These are phyloP conservation scores for Coniella lustricola DNA, from an alignment of 2,329 filamentous ascomycete species.

Conservation along the genomic window DNA sequence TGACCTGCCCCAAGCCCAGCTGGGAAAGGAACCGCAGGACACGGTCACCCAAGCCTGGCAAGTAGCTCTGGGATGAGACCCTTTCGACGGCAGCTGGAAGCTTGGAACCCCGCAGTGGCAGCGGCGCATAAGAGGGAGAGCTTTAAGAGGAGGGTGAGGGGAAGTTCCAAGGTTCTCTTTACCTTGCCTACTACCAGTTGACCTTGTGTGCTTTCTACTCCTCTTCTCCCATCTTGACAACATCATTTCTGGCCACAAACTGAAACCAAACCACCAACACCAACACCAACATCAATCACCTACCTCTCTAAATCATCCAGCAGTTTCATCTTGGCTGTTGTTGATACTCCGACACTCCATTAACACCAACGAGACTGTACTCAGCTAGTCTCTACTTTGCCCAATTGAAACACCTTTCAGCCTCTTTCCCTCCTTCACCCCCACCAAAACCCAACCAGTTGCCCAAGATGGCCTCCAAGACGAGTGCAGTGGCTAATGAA, in stretches of 20 bases:
- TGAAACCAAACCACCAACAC: neutral
- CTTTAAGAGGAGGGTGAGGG: neutral
- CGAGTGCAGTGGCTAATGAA: conserved; percentile 49
- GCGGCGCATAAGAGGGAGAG: neutral
- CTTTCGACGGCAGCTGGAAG: neutral
- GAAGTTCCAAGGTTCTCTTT: neutral
- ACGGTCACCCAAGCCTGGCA: neutral
- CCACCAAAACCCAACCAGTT: conserved; percentile 20
- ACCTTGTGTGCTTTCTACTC: neutral
- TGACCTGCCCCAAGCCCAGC: no score
- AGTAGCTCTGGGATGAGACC: neutral
- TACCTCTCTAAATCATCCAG: neutral
- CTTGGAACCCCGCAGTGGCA: neutral
- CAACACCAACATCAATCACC: neutral
- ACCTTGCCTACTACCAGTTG: neutral
- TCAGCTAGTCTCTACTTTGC: conserved; percentile 2
- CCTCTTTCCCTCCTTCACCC: neutral
- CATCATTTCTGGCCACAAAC: neutral
- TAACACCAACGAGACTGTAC: conserved; percentile 8
- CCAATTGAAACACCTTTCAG: conserved; percentile 6
- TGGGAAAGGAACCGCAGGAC: no score
- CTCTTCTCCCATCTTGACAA: no score
- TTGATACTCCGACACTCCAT: neutral
- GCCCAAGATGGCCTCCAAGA: conserved; percentile 51
- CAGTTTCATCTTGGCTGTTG: neutral